Base-by-base conservation (phyloP, 192 early-diverging fungal species). In the Linnemannia zychae region DNA sequence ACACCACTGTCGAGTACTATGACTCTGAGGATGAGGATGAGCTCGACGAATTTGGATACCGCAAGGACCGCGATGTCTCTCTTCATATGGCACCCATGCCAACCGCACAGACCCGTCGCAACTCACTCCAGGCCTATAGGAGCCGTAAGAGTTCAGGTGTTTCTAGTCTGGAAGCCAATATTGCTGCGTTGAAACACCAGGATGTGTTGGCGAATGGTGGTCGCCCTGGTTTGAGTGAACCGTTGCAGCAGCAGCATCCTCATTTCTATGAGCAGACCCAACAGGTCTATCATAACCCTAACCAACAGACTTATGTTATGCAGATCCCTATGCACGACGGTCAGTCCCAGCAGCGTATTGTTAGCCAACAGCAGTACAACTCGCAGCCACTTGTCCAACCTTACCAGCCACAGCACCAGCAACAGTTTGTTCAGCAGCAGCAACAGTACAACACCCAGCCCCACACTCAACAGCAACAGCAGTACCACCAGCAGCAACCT, bases 1-100 rank as follows among this genome's bases (percentile, higher is more conserved):
- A 71, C 53, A 78, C 77, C 20, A 78, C 77, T 16, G 37, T 60
- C 9, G 77, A 78, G 49, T 78, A 50, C 71, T 78, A 71, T 18
- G 52, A 78, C 28, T 48, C 69, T 0, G 77, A 72, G 16, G 69
- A 78, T 7, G 77, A 78, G 18, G 67, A 71, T 1, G 77, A 75
- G 22, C 38, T 75, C 36, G 73, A 75, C 38, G 53, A 60, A 48
- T 75, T 33, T 31, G 73, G 73, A 24, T 13, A 75, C 28, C 52
- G 73, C 36, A 36, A 46, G 37, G 73, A 75, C 36, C 52, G 73
- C 12, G 73, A 75, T 47, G 73, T 75, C 4, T 65, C 53, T 13
- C 47, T 75, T 22, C 73, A 75, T 24, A 7, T 75, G 9, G 57
- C 1, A 7, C 57, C 57, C 24, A 60, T 31, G 57, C 57, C 57